These are phyloP conservation scores for Rhododendron ferrugineum DNA, from an alignment of 148 eudicot species.

Conservation along the genomic window DNA sequence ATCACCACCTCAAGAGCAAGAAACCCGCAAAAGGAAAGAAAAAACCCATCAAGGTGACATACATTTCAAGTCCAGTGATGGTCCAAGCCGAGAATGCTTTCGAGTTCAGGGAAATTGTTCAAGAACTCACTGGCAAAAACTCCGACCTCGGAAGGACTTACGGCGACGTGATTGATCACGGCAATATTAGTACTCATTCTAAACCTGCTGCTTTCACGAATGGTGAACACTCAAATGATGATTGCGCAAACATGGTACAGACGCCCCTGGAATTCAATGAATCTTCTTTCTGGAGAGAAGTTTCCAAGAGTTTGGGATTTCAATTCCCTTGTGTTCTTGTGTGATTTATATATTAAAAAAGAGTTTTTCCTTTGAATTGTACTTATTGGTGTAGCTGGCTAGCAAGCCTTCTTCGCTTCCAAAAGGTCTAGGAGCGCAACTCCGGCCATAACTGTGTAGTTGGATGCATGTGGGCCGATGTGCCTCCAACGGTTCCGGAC, in stretches of 20 bases:
- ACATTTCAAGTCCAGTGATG: conserved; percentile 42
- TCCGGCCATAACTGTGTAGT: too few relatives aligned
- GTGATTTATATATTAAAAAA: background rate
- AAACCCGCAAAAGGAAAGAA: conserved; percentile 15
- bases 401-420: background rate
- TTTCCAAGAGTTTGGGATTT: background rate
- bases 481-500: background rate
- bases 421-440: background rate
- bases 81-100: conserved; percentile 30
- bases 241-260: background rate
- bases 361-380: background rate
- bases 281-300: conserved; percentile 7
- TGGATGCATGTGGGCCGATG: background rate
- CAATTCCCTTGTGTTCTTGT: conserved; percentile 1
- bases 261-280: background rate
- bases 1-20: conserved; percentile 1
- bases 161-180: background rate
- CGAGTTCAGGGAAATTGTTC: conserved; percentile 40
- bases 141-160: background rate
- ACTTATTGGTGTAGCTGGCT: background rate
- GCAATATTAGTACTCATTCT: background rate
- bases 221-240: background rate
- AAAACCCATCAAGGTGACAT: conserved; percentile 32
- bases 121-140: conserved; percentile 30
- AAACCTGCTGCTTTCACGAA: too few relatives aligned